Percentiles rank a stretch among this genome's conserved stretches.
phyloP scores from a whole-genome alignment of 495 filamentous ascomycete genomes.

The Aspergillus saccharolyticus region DNA sequence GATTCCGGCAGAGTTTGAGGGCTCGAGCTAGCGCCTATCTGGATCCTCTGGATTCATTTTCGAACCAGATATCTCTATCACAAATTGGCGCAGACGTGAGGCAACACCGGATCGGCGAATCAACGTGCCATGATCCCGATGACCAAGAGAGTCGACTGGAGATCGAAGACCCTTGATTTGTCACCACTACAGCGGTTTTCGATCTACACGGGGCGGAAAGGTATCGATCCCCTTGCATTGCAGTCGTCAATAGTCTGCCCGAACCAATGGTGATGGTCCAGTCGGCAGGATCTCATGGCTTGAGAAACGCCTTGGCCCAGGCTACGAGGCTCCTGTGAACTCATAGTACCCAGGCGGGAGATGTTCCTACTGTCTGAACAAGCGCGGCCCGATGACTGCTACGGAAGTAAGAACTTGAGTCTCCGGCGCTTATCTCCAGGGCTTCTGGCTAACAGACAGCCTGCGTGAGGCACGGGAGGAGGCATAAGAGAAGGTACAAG shows the following conservation, averaged over 20 bases:
- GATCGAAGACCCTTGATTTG: slow-evolving; percentile 37
- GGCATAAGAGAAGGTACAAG: background rate
- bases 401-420: slow-evolving; percentile 6
- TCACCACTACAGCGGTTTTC: slow-evolving; percentile 30
- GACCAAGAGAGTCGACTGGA: slow-evolving; percentile 16
- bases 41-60: background rate
- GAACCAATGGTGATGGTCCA: slow-evolving; percentile 18
- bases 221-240: slow-evolving; percentile 35
- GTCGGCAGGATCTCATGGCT: slow-evolving; percentile 1
- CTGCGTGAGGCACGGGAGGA: background rate
- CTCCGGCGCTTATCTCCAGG: slow-evolving; percentile 19
- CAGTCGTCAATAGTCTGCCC: slow-evolving; percentile 33
- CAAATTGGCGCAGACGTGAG: slow-evolving; percentile 30
- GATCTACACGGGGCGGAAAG: slow-evolving; percentile 36
- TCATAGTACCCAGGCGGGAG: slow-evolving; percentile 3
- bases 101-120: slow-evolving; percentile 32
- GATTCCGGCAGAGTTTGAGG: slow-evolving; percentile 25
- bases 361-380: slow-evolving; percentile 14
- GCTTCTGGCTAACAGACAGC: background rate
- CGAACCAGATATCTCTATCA: slow-evolving; percentile 33
- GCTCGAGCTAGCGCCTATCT: slow-evolving; percentile 11
- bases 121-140: slow-evolving; percentile 22
- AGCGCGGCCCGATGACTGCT: slow-evolving; percentile 11
- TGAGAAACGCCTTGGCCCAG: background rate
- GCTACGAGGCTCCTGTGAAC: slow-evolving; percentile 1